Percentiles rank a stretch among this genome's conserved stretches.
phyloP scores from a whole-genome alignment of 192 early-diverging fungal species.

The Umbelopsis vinacea region DNA sequence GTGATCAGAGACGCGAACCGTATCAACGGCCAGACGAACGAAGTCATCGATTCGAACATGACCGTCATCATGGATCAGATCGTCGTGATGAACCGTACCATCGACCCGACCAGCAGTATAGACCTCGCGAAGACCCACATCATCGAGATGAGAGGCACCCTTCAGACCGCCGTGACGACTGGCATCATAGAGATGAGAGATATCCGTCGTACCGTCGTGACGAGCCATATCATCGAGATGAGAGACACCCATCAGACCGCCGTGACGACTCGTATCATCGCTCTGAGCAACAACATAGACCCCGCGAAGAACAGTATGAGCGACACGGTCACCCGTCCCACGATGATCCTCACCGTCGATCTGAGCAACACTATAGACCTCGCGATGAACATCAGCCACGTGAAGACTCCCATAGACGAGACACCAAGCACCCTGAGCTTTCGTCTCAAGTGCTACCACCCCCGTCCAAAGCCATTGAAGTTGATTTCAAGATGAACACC shows the following conservation, averaged over 20 bases:
- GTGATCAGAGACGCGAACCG: background rate
- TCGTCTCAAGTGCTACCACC: background rate
- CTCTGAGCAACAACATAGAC: background rate
- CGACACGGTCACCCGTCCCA: background rate
- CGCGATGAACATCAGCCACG: background rate
- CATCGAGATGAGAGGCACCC: background rate
- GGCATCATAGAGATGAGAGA: too few relatives aligned
- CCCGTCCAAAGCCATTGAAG: background rate
- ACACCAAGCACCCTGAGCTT: background rate
- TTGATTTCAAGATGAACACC: slow-evolving; percentile 37
- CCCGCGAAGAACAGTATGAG: background rate
- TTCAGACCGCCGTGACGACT: too few relatives aligned
- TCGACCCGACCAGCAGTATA: too few relatives aligned
- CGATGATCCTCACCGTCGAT: background rate
- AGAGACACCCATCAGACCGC: slow-evolving; percentile 11
- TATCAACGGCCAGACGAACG: slow-evolving; percentile 18
- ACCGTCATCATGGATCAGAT: too few relatives aligned
- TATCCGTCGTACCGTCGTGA: background rate
- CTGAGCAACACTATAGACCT: slow-evolving; percentile 1
- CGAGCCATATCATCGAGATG: slow-evolving; percentile 19
- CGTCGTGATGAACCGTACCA: too few relatives aligned
- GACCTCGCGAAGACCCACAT: background rate
- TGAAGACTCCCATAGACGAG: background rate
- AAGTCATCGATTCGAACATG: too few relatives aligned
- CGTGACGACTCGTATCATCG: background rate